Percentiles rank a stretch among this genome's conserved stretches.
Conservation (phyloP, 1,284 basidiomycete species). For the Pholiota adiposa region DNA sequence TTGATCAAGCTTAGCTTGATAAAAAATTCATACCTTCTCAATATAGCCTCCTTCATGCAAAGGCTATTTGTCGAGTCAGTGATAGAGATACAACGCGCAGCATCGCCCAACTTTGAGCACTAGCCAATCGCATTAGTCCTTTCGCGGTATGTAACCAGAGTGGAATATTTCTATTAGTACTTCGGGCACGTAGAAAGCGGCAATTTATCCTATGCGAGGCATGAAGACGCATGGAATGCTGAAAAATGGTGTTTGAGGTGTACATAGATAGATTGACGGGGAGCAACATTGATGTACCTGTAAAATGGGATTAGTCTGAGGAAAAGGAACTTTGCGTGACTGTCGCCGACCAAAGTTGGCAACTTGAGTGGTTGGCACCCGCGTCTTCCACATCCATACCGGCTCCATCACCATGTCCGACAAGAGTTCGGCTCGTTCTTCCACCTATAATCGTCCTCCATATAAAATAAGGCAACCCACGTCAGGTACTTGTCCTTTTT, state of each 20-base stretch:
- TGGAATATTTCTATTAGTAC: not conserved
- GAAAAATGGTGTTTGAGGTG: conserved; percentile 8
- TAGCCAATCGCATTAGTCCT: not conserved
- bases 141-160: not conserved
- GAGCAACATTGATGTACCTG: not conserved
- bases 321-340: not conserved
- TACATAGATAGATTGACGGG: conserved; percentile 9
- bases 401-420: conserved; percentile 18
- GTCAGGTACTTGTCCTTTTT: conserved; percentile 19
- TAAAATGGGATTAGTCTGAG: not conserved
- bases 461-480: conserved; percentile 22
- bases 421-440: conserved; percentile 7
- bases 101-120: not conserved
- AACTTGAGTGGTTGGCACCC: not conserved
- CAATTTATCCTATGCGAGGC: not conserved
- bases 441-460: conserved; percentile 12
- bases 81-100: not conserved
- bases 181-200: not conserved
- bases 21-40: too few relatives aligned
- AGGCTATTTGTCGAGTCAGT: not conserved
- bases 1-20: not conserved
- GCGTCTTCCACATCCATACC: conserved; percentile 5
- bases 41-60: too few relatives aligned
- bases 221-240: not conserved
- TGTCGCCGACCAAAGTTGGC: not conserved